Conservation (phyloP, 73 alveolate species). For the Durusdinium trenchii region DNA sequence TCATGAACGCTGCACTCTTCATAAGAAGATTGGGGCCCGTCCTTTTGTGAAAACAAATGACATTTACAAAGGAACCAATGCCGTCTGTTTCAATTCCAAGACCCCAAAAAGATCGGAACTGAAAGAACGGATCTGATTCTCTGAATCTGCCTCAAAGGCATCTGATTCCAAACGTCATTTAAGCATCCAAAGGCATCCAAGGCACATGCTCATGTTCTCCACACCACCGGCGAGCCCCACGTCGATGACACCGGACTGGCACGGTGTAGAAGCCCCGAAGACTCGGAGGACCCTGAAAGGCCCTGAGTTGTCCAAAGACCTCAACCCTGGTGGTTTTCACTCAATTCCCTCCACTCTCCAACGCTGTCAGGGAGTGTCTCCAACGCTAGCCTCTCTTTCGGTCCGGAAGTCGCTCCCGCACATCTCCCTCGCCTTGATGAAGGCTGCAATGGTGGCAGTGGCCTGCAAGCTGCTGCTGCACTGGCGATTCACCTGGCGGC, state of each 20-base stretch:
- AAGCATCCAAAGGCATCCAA: not conserved
- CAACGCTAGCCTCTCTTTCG: not conserved
- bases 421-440: constrained; percentile 63
- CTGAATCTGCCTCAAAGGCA: too few species aligned
- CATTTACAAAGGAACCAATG: too few species aligned
- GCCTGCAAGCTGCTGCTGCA: constrained; percentile 99
- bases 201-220: constrained; percentile 99
- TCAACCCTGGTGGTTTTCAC: not conserved
- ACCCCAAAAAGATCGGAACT: too few species aligned
- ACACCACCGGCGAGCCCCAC: constrained; percentile 99
- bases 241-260: constrained; percentile 98
- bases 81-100: too few species aligned
- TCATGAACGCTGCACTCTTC: too few species aligned
- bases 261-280: constrained; percentile 97
- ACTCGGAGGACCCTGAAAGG: not conserved
- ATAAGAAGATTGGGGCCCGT: too few species aligned
- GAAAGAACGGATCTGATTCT: too few species aligned
- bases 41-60: too few species aligned
- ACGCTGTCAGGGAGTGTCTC: not conserved
- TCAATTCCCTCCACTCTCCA: not conserved
- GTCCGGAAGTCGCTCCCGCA: too few species aligned
- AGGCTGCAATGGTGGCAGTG: constrained; percentile 81
- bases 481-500: constrained; percentile 98
- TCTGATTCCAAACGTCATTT: too few species aligned
- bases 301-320: not conserved